Evolutionary conservation across 805 yeast species (phyloP), one percentile per base, ranked within the genome.

Genomic region (Starmerella powellii): DNA sequence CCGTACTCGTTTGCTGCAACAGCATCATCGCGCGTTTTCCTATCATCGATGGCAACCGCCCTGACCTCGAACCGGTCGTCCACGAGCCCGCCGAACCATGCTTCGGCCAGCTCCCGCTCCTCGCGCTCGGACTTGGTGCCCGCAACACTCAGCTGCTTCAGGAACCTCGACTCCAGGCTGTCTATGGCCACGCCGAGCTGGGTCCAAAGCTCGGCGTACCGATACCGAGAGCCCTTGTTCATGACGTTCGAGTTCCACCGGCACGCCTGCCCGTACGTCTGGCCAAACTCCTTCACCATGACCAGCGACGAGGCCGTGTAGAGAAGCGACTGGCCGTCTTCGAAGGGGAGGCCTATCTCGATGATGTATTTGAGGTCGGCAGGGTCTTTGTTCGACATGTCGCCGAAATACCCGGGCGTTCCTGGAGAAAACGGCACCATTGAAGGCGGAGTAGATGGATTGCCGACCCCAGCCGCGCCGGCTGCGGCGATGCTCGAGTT

Each of bases 231-330:
- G n/a, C 30, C 15, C 13, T 21, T 16, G 23, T 19, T 31, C 39
- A 49, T 81, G 8, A 74, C 63, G 15, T 65, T 60, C 0, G 83
- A 71, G 54, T 80, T 80, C 51, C 67, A 61, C 18, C 68, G 63
- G 52, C 83, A 78, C 2, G 70, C 76, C 34, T 76, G 76, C 12
- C 65, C 55, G 13, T 76, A 61, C 21, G 65, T 62, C 53, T 74
- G 66, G 3, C 72, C 74, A 19, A 67, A 70, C 0, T 74, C 72
- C 0, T 64, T 60, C 17, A 31, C 31, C 15, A 49, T 47, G 12
- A 27, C 30, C 34, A 56, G 49, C n/a, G 45, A 30, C 4, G 41
- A 29, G 10, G 58, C 59, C 13, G 51, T 40, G 17, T 26, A 31
- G 23, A 44, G 40, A 33, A 51, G 46, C 6, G 47, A 39, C 8